phyloP scores from a whole-genome alignment of 305 asterid species.

The Caryopteris hybrid region DNA sequence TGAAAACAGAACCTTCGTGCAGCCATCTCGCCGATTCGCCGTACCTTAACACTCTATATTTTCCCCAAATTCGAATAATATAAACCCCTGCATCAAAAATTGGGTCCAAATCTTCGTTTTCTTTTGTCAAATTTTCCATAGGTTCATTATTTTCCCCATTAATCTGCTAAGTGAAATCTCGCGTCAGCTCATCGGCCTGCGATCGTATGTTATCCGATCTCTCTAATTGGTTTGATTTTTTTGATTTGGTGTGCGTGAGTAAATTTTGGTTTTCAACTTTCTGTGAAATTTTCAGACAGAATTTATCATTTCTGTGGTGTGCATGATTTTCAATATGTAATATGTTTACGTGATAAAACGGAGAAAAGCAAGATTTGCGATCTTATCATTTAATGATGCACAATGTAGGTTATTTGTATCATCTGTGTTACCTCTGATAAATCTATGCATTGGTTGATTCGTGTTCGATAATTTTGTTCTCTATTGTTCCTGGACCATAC shows the following conservation, averaged over 20 bases:
- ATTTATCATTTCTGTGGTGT: not conserved
- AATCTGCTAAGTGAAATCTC: not conserved
- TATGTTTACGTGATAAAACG: not conserved
- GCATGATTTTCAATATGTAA: not conserved
- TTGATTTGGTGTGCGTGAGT: not conserved
- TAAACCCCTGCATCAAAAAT: not conserved
- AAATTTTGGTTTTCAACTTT: not conserved
- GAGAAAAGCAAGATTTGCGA: no score
- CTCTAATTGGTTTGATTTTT: not conserved
- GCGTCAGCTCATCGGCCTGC: not conserved
- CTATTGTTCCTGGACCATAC: not conserved
- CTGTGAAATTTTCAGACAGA: not conserved
- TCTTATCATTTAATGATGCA: not conserved
- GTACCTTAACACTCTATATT: not conserved
- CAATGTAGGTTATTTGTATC: no score
- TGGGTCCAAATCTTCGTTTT: not conserved
- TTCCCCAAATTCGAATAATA: not conserved
- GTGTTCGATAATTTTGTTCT: no score
- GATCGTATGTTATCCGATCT: constrained; percentile 10
- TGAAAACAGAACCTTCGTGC: not conserved
- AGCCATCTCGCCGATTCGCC: not conserved
- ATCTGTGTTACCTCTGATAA: no score
- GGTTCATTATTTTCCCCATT: not conserved
- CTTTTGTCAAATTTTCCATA: no score
- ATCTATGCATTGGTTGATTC: no score